Percentiles rank a stretch among this genome's conserved stretches.
phyloP scores from a whole-genome alignment of 2,329 filamentous ascomycete species.

The Penicillium sp. region DNA sequence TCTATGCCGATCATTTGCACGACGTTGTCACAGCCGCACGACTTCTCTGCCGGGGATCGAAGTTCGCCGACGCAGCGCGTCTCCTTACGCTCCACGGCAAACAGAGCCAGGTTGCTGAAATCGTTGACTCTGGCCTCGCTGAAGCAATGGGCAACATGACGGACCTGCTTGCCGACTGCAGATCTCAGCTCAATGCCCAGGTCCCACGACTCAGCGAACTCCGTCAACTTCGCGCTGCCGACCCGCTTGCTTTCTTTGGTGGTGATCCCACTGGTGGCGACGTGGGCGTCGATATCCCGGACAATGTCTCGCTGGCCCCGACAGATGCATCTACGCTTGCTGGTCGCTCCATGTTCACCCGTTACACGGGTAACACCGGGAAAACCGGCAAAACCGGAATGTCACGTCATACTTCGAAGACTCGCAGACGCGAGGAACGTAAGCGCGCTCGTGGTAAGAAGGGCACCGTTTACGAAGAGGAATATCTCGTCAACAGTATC shows the following conservation, averaged over 20 bases:
- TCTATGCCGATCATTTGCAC: slow-evolving; percentile 76
- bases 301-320: slow-evolving; percentile 87
- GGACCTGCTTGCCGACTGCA: slow-evolving; percentile 91
- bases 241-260: slow-evolving; percentile 86
- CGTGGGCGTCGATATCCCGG: slow-evolving; percentile 69
- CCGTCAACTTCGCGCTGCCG: slow-evolving; percentile 72
- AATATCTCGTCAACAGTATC: slow-evolving; percentile 89
- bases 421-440: slow-evolving; percentile 83
- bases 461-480: slow-evolving; percentile 95
- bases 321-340: slow-evolving; percentile 74
- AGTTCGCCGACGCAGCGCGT: slow-evolving; percentile 85
- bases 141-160: slow-evolving; percentile 80
- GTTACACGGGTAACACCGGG: slow-evolving; percentile 86
- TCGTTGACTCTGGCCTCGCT: slow-evolving; percentile 74
- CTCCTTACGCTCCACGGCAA: slow-evolving; percentile 62
- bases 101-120: slow-evolving; percentile 60
- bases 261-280: slow-evolving; percentile 61
- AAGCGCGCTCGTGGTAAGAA: slow-evolving; percentile 94
- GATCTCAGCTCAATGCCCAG: slow-evolving; percentile 76
- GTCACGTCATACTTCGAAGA: slow-evolving; percentile 77
- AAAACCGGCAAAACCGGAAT: slow-evolving; percentile 47
- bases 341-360: slow-evolving; percentile 83
- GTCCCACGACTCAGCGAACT: slow-evolving; percentile 82
- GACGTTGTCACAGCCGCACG: slow-evolving; percentile 68
- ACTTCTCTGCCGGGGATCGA: slow-evolving; percentile 82